phyloP scores from a whole-genome alignment of 306 rosid species.

The Echinosophora koreensis region DNA sequence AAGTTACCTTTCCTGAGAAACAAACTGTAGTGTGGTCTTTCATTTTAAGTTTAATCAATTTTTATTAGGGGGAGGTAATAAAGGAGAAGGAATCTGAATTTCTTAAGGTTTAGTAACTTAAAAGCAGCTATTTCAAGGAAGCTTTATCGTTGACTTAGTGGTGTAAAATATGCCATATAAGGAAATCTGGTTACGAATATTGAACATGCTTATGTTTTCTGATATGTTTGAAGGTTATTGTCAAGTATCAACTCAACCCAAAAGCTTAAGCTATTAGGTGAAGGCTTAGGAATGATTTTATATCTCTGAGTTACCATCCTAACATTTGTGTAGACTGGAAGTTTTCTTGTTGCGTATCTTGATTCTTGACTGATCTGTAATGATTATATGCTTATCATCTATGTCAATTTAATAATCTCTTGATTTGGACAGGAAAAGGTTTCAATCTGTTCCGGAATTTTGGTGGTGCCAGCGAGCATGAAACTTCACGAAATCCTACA shows the following conservation, averaged over 20 bases:
- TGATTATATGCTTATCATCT: not conserved
- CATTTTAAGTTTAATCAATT: not conserved
- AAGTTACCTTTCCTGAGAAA: not conserved
- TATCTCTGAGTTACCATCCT: not conserved
- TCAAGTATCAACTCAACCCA: not conserved
- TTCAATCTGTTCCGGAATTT: slow-evolving; percentile 45
- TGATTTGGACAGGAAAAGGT: slow-evolving; percentile 51
- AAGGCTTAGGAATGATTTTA: too few species aligned
- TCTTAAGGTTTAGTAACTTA: slow-evolving; percentile 37
- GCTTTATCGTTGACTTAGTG: not conserved
- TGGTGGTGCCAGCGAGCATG: slow-evolving; percentile 37
- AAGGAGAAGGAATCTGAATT: slow-evolving; percentile 8
- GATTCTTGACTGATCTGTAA: slow-evolving; percentile 21
- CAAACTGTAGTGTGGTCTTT: not conserved
- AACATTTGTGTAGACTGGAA: not conserved
- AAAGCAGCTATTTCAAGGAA: slow-evolving; percentile 16
- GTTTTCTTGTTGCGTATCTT: not conserved
- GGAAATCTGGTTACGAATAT: slow-evolving; percentile 9
- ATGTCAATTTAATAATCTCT: slow-evolving; percentile 30
- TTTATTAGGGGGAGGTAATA: not conserved
- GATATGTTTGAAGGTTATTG: slow-evolving; percentile 31
- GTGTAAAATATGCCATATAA: slow-evolving; percentile 10
- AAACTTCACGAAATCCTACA: slow-evolving; percentile 35
- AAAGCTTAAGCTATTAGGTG: not conserved
- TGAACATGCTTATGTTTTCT: slow-evolving; percentile 29